Percentiles rank a stretch among this genome's conserved stretches.
Conservation (phyloP, 495 filamentous ascomycete species). For the Articulospora tetracladia region DNA sequence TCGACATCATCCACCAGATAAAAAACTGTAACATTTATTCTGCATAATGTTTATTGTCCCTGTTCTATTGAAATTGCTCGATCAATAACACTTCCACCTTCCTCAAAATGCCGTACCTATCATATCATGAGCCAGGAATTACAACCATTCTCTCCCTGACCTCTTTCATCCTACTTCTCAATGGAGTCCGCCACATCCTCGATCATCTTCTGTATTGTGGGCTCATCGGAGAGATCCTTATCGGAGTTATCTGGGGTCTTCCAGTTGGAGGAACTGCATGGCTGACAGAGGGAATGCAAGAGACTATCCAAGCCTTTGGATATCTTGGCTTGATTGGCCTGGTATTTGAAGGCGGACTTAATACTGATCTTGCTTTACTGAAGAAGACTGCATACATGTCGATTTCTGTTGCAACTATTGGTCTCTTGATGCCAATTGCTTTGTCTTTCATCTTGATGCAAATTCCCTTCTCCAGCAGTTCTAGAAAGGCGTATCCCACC, state of each 20-base stretch:
- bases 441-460: constrained; percentile 58
- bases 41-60: too few relatives aligned
- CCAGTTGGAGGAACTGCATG: constrained; percentile 51
- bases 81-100: too few relatives aligned
- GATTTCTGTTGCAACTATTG: constrained; percentile 56
- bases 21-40: too few relatives aligned
- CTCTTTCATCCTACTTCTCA: constrained; percentile 65
- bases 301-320: constrained; percentile 62
- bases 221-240: constrained; percentile 68
- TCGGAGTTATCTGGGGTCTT: constrained; percentile 67
- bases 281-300: constrained; percentile 44
- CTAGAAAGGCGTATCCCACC: constrained; percentile 7
- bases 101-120: constrained; percentile 25
- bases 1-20: too few relatives aligned
- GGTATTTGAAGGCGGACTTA: constrained; percentile 63
- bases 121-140: constrained; percentile 60
- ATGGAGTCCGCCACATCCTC: constrained; percentile 51
- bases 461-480: constrained; percentile 24
- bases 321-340: constrained; percentile 73
- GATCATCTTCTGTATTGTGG: constrained; percentile 65
- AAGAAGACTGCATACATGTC: constrained; percentile 59
- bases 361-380: constrained; percentile 55
- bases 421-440: constrained; percentile 60
- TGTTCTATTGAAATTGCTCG: too few relatives aligned
- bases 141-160: constrained; percentile 54